Evolutionary conservation across 169 alveolate genomes (phyloP).

Genomic region (Amoebophrya sp.): DNA sequence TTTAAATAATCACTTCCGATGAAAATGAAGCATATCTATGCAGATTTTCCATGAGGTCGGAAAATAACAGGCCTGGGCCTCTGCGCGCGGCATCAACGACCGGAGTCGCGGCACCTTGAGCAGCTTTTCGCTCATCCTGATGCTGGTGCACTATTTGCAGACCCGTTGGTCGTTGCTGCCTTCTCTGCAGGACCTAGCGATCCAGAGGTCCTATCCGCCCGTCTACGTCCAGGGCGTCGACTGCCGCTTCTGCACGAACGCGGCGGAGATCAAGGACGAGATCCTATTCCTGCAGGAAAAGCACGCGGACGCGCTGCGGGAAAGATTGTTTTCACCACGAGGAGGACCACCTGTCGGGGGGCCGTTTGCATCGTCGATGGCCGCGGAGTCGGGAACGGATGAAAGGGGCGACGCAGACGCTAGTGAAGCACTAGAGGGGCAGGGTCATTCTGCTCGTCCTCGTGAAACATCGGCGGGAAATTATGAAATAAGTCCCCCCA

Average conservation of each 20-base stretch:
- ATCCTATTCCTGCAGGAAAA: not conserved
- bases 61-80: conserved; percentile 31
- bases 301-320: not conserved
- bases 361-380: no score
- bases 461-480: no score
- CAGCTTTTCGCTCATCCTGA: conserved; percentile 28
- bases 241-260: conserved; percentile 17
- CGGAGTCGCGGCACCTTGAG: conserved; percentile 24
- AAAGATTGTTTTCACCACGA: no score
- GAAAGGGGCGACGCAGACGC: no score
- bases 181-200: conserved; percentile 31
- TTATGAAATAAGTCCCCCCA: no score
- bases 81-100: conserved; percentile 27
- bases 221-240: conserved; percentile 35
- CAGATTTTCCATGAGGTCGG: no score
- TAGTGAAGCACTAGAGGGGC: no score
- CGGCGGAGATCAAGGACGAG: not conserved
- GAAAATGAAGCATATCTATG: no score
- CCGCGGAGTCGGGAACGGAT: no score
- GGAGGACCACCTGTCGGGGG: no score
- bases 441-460: no score
- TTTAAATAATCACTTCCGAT: no score
- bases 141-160: conserved; percentile 28
- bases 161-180: conserved; percentile 24
- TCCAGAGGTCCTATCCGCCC: conserved; percentile 21